Evolutionary conservation across 257 asterid species (phyloP), one percentile per base, ranked within the genome.

Genomic region (Linaria vulgaris): DNA sequence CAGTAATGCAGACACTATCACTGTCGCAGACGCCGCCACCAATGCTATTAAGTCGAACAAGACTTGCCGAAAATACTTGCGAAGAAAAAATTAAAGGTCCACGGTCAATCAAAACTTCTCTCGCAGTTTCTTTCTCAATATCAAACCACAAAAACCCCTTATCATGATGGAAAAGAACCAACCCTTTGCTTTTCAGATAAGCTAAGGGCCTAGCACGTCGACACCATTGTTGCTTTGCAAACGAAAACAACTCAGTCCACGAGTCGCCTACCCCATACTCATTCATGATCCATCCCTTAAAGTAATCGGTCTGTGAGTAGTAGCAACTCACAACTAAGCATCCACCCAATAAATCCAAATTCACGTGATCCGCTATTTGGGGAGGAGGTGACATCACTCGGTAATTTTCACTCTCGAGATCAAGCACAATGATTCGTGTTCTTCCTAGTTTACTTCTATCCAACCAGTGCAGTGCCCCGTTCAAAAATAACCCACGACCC

Each of bases 391-490:
- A 8, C 14, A 58, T 12, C 13, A 22, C 0, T 3, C 63, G 34
- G 30, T 59, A 59, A 1, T 20, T 59, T 25, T 59, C 64, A 51
- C 6, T 59, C 6, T 34, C 31, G 21, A 59, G 51, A 59, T 59
- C 64, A 14, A 59, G 30, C 23, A 11, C 16, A 39, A 59, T 39
- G 0, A 59, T 59, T 16, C 22, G 53, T 10, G 15, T 61, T 48
- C 5, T 13, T 19, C 59, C 22, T 3, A 1, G 41, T 8, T 8
- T 14, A 1, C 0, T 54, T 13, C 12, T 6, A 24, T 11, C 13
- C 5, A 8, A 7, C 73, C 73, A 69, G n/a, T 69, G 48, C 17
- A 69, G 14, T 2, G 63, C 56, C 4, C 68, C 73, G 23, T 52
- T 39, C 16, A 59, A 13, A 12, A 12, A 68, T 19, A 68, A 59